phyloP scores from a whole-genome alignment of 2,329 filamentous ascomycete species.

The Botrytis elliptica region DNA sequence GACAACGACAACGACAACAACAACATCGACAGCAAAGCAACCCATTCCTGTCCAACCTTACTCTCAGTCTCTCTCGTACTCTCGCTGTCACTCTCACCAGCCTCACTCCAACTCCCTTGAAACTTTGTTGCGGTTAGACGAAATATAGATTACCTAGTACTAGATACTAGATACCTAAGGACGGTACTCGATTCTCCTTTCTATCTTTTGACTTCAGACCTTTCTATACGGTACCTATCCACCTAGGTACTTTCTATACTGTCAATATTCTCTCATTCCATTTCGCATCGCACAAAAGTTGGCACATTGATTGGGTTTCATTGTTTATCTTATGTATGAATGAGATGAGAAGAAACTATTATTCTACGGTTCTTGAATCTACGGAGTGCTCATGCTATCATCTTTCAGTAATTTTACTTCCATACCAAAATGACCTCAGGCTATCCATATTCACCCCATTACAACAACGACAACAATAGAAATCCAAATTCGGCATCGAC shows the following conservation, averaged over 20 bases:
- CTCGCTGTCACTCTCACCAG: not conserved
- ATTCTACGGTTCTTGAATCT: constrained; percentile 18
- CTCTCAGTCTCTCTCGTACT: not conserved
- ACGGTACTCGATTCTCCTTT: not conserved
- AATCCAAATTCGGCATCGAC: constrained; percentile 3
- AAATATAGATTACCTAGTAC: not conserved
- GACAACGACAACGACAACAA: not conserved
- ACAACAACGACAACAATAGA: constrained; percentile 12
- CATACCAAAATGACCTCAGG: constrained; percentile 16
- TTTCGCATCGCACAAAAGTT: not conserved
- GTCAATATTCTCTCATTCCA: not conserved
- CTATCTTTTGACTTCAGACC: not conserved
- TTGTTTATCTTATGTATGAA: constrained; percentile 22
- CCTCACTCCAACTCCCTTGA: not conserved
- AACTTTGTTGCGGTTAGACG: not conserved
- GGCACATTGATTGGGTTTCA: constrained; percentile 15
- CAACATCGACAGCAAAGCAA: not conserved
- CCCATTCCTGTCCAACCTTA: not conserved
- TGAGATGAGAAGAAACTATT: not conserved
- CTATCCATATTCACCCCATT: constrained; percentile 6
- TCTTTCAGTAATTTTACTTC: constrained; percentile 24
- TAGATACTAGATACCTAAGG: not conserved
- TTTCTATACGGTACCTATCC: not conserved
- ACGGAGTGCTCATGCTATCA: not conserved
- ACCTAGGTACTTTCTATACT: not conserved